Base-by-base conservation (phyloP, 257 asterid species). In the Rauvolfia tetraphylla region DNA sequence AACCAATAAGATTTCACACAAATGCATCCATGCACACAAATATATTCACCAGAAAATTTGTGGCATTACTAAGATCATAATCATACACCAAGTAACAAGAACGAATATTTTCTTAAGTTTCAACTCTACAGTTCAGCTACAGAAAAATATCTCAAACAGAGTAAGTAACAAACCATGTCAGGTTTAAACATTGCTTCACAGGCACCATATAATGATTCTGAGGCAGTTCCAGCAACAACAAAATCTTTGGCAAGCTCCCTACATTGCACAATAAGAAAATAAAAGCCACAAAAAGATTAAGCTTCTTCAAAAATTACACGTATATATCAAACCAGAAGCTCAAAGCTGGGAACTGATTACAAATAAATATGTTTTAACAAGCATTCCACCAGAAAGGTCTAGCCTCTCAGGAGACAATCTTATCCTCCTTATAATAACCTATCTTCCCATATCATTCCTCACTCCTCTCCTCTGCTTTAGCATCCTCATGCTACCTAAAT, bases 201-300 rank as follows among this genome's bases (percentile, higher is more conserved):
- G 78, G 99, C 99, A 86, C 99, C 99, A 62, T 95, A 92, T 51
- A 95, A 93, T 38, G 99, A 95, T 84, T 95, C 99, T 44, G 97
- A 92, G 77, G 98, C 97, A 76, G 97, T 95, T 34, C 97, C 98
- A 80, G 98, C 89, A 78, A 95, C 97, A 73, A 95, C 99, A 83
- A 95, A 95, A 80, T 95, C 99, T 86, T 95, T 92, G 69, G 99
- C 99, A 72, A 95, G 97, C 85, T 95, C 98, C 86, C 98, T 95
- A 89, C 83, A 85, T 68, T 15, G 38, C 22, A 62, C 14, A 81
- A 42, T 14, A 61, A 72, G 15, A 71, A 73, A 59, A 65, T 31
- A 27, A 49, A 58, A 81, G 23, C 54, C 13, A n/a, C 56, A 6
- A 39, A 48, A n/a, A 25, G 63, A 25, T 53, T 41, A 36, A 34